A percentile compares a stretch with the other conserved stretches of the same genome.
phyloP scores from a whole-genome alignment of 495 filamentous ascomycete genomes.

The Pyrenula aspistea region DNA sequence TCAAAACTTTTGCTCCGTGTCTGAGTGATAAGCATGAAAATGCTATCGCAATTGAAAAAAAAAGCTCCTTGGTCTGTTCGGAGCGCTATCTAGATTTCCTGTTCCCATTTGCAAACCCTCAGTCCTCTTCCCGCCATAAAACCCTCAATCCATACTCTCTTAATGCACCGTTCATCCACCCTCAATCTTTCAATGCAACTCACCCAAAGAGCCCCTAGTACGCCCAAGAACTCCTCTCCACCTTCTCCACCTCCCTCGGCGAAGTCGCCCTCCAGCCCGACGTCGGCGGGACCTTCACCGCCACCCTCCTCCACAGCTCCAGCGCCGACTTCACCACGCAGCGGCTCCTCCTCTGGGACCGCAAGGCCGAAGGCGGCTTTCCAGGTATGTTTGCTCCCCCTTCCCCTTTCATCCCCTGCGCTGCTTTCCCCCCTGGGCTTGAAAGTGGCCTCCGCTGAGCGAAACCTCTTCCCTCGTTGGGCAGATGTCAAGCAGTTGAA shows the following conservation, averaged over 20 bases:
- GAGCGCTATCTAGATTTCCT: too few species aligned
- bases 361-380: conserved; percentile 80
- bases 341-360: conserved; percentile 66
- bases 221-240: conserved; percentile 95
- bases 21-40: too few species aligned
- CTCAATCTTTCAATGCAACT: too few species aligned
- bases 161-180: too few species aligned
- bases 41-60: too few species aligned
- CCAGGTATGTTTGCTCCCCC: conserved; percentile 45
- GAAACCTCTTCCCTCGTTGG: too few species aligned
- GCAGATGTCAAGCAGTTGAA: conserved; percentile 83
- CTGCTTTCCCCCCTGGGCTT: background rate
- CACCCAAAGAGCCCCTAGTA: too few species aligned
- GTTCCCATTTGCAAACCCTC: too few species aligned
- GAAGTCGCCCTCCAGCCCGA: conserved; percentile 83
- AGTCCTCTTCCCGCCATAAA: too few species aligned
- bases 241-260: conserved; percentile 73
- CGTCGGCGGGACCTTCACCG: conserved; percentile 73
- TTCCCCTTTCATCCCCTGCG: conserved; percentile 2
- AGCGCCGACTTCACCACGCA: conserved; percentile 12
- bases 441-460: background rate
- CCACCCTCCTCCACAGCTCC: conserved; percentile 42
- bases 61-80: too few species aligned
- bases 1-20: too few species aligned
- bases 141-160: too few species aligned